These are phyloP conservation scores for Hymenochaete sp. DNA, from an alignment of 1,284 basidiomycete genomes.

Conservation along the genomic window DNA sequence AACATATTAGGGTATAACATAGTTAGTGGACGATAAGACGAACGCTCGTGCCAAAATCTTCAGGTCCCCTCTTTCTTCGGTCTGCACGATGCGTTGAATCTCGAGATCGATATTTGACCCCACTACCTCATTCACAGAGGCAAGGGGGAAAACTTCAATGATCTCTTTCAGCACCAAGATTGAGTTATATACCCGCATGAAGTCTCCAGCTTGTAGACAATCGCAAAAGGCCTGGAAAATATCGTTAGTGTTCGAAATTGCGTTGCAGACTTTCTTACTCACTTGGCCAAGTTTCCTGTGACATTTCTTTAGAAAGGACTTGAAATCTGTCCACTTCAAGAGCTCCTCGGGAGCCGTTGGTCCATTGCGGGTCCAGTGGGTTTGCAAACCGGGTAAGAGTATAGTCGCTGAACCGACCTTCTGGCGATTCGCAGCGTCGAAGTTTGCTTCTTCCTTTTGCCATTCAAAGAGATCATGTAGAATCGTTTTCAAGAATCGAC, in stretches of 20 bases:
- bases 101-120: slow-evolving; percentile 54
- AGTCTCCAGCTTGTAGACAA: slow-evolving; percentile 69
- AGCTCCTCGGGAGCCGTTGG: slow-evolving; percentile 43
- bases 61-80: slow-evolving; percentile 72
- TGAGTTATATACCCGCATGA: slow-evolving; percentile 92
- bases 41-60: slow-evolving; percentile 76
- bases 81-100: slow-evolving; percentile 62
- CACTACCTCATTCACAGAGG: slow-evolving; percentile 42
- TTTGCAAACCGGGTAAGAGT: slow-evolving; percentile 58
- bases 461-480: slow-evolving; percentile 71
- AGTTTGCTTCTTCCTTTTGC: slow-evolving; percentile 62
- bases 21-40: slow-evolving; percentile 22
- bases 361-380: slow-evolving; percentile 38
- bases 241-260: slow-evolving; percentile 2
- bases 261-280: slow-evolving; percentile 18
- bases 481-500: slow-evolving; percentile 77
- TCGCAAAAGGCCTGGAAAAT: slow-evolving; percentile 46
- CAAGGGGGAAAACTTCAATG: slow-evolving; percentile 77
- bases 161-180: slow-evolving; percentile 87
- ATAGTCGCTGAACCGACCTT: slow-evolving; percentile 57
- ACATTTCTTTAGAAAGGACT: slow-evolving; percentile 72
- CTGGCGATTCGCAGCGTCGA: slow-evolving; percentile 55
- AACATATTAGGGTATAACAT: not conserved
- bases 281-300: slow-evolving; percentile 67
- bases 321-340: slow-evolving; percentile 64